phyloP scores from a whole-genome alignment of 1,284 basidiomycete species.

The Leccinum ponderosum region DNA sequence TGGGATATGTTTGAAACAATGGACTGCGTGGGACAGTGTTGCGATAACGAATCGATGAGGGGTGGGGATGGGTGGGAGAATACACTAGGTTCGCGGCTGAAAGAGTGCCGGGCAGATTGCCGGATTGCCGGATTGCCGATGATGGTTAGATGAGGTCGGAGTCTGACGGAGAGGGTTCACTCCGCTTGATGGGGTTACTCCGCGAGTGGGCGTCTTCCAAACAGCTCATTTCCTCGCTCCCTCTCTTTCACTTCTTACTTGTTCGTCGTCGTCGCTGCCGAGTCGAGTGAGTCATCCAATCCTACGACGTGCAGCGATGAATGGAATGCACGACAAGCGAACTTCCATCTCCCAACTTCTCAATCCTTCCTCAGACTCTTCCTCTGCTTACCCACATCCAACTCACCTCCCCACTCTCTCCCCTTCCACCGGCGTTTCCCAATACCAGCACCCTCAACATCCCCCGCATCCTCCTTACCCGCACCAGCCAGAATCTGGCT shows the following conservation, averaged over 20 bases:
- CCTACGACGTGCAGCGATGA: slow-evolving; percentile 36
- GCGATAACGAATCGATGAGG: not conserved
- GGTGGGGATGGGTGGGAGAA: not conserved
- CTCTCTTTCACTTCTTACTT: slow-evolving; percentile 9
- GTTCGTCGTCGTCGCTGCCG: not conserved
- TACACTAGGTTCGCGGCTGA: slow-evolving; percentile 31
- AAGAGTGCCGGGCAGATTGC: slow-evolving; percentile 16
- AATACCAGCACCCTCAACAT: slow-evolving; percentile 35
- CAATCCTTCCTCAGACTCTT: slow-evolving; percentile 42
- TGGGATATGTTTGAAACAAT: no score
- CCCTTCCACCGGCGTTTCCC: slow-evolving; percentile 26
- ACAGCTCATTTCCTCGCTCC: slow-evolving; percentile 32
- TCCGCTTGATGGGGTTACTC: slow-evolving; percentile 30
- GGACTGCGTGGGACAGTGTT: slow-evolving; percentile 6
- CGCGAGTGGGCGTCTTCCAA: slow-evolving; percentile 34
- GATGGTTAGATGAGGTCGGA: slow-evolving; percentile 23
- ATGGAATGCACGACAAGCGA: slow-evolving; percentile 50
- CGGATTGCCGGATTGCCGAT: slow-evolving; percentile 31
- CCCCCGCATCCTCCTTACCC: slow-evolving; percentile 31
- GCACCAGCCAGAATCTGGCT: slow-evolving; percentile 27
- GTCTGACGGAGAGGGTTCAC: slow-evolving; percentile 21
- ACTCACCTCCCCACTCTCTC: slow-evolving; percentile 30
- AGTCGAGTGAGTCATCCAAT: slow-evolving; percentile 4
- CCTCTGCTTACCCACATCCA: slow-evolving; percentile 34
- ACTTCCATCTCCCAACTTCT: slow-evolving; percentile 55